These are phyloP conservation scores for Crithidia sp. DNA, from an alignment of 208 protist species.

Conservation along the genomic window DNA sequence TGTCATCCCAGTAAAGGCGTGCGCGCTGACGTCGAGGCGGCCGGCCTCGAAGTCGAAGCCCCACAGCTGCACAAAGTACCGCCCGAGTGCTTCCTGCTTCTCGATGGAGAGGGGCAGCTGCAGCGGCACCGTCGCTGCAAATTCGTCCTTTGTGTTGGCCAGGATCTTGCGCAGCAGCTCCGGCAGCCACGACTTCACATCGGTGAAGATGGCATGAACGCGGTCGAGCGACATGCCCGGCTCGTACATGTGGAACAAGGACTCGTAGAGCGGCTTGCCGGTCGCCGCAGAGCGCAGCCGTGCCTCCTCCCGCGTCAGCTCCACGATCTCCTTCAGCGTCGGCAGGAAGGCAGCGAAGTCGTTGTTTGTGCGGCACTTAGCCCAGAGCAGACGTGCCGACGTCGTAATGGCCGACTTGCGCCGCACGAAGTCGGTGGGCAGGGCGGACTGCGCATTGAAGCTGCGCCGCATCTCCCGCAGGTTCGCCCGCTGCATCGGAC, in stretches of 20 bases:
- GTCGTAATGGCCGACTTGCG: slow-evolving; percentile 41
- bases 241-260: slow-evolving; percentile 69
- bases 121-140: slow-evolving; percentile 8
- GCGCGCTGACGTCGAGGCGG: slow-evolving; percentile 66
- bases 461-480: slow-evolving; percentile 53
- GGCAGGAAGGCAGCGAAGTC: slow-evolving; percentile 57
- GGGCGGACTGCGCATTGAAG: slow-evolving; percentile 18
- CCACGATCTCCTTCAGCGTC: slow-evolving; percentile 56
- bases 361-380: slow-evolving; percentile 45
- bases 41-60: slow-evolving; percentile 80
- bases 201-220: slow-evolving; percentile 56
- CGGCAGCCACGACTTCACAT: slow-evolving; percentile 71
- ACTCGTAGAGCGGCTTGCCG: slow-evolving; percentile 50
- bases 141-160: slow-evolving; percentile 34
- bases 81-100: slow-evolving; percentile 45
- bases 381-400: slow-evolving; percentile 40
- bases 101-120: slow-evolving; percentile 35
- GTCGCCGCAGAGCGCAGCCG: slow-evolving; percentile 19
- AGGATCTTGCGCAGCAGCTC: slow-evolving; percentile 56
- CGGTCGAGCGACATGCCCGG: slow-evolving; percentile 53
- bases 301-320: slow-evolving; percentile 53
- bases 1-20: slow-evolving; percentile 78
- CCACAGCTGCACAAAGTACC: slow-evolving; percentile 51
- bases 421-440: slow-evolving; percentile 50
- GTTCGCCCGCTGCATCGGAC: slow-evolving; percentile 40